Conservation (phyloP, 345 rosid genomes). For the Triadica sebifera region DNA sequence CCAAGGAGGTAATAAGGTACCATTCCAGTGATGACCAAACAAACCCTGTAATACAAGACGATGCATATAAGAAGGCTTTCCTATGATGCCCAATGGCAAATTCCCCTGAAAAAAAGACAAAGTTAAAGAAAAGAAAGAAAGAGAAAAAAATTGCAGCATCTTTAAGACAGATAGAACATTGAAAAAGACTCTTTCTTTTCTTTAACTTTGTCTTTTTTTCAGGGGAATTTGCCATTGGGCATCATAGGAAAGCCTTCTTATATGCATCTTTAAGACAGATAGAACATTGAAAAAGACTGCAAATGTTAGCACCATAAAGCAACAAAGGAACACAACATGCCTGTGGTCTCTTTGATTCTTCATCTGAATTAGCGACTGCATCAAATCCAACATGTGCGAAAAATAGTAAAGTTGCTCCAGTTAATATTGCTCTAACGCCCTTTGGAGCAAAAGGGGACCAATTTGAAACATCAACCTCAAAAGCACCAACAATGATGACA, state of each 20-base stretch:
- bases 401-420: slow-evolving; percentile 91
- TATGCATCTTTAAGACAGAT: slow-evolving; percentile 60
- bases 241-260: slow-evolving; percentile 85
- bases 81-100: slow-evolving; percentile 84
- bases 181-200: too few species aligned
- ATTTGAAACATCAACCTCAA: slow-evolving; percentile 79
- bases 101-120: slow-evolving; percentile 60
- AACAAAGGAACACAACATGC: slow-evolving; percentile 31
- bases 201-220: slow-evolving; percentile 36
- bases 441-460: slow-evolving; percentile 95
- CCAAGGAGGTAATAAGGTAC: slow-evolving; percentile 66
- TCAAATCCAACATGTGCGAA: slow-evolving; percentile 98
- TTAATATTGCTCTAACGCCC: slow-evolving; percentile 68
- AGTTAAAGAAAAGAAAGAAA: not conserved
- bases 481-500: slow-evolving; percentile 74
- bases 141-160: slow-evolving; percentile 7
- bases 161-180: too few species aligned
- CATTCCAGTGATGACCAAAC: slow-evolving; percentile 94
- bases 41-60: slow-evolving; percentile 70
- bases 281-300: not conserved
- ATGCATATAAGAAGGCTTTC: slow-evolving; percentile 82
- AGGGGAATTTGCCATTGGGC: slow-evolving; percentile 83
- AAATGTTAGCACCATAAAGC: slow-evolving; percentile 2
- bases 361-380: slow-evolving; percentile 95
- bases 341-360: slow-evolving; percentile 92